These are phyloP conservation scores for Bothriochloa decipiens DNA, from an alignment of 176 grass and related monocot genomes.

Conservation along the genomic window DNA sequence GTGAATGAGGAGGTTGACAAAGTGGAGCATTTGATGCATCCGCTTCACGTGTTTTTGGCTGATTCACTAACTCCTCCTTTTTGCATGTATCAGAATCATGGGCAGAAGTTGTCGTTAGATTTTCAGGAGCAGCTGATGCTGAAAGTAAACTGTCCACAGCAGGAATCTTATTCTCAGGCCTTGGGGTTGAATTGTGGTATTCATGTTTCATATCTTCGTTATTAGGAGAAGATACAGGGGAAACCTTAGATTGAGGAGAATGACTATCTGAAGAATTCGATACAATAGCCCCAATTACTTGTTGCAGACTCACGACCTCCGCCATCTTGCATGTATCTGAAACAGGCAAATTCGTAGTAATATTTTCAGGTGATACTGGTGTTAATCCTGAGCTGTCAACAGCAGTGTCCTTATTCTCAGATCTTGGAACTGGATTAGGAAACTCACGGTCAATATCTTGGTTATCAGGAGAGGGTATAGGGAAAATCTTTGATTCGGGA, in stretches of 20 bases:
- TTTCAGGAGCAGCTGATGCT: slow-evolving; percentile 19
- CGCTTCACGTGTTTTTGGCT: slow-evolving; percentile 33
- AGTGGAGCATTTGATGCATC: slow-evolving; percentile 41
- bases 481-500: slow-evolving; percentile 42
- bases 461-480: slow-evolving; percentile 50
- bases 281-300: slow-evolving; percentile 30
- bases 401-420: slow-evolving; percentile 39
- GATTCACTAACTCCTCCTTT: slow-evolving; percentile 35
- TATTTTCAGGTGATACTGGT: slow-evolving; percentile 31
- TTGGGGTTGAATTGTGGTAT: slow-evolving; percentile 43
- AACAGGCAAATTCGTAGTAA: neutral
- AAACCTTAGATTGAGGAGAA: slow-evolving; percentile 44
- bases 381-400: slow-evolving; percentile 27
- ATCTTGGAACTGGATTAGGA: slow-evolving; percentile 53
- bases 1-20: slow-evolving; percentile 15
- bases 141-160: slow-evolving; percentile 23
- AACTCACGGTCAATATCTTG: slow-evolving; percentile 46
- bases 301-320: slow-evolving; percentile 38
- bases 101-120: neutral
- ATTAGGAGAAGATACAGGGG: slow-evolving; percentile 35
- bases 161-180: slow-evolving; percentile 35
- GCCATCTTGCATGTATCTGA: slow-evolving; percentile 44
- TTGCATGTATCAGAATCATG: slow-evolving; percentile 43
- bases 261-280: slow-evolving; percentile 40
- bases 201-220: slow-evolving; percentile 44